Evolutionary conservation across 768 basidiomycete genomes (phyloP).

Genomic region (Boletus reticulatus): DNA sequence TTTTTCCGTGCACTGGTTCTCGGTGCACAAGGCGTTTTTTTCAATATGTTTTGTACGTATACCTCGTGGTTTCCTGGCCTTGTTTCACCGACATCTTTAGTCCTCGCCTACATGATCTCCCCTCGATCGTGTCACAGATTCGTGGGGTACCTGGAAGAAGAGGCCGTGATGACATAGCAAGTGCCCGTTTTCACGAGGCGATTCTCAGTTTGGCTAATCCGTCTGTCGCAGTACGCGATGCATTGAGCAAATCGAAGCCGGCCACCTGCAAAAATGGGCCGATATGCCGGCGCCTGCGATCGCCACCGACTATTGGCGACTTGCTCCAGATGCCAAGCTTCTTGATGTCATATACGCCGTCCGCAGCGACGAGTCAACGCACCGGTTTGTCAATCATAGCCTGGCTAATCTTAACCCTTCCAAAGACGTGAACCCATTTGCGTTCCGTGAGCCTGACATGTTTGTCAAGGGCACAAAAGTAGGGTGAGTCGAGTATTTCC

Average conservation of each 20-base stretch:
- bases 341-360: constrained; percentile 91
- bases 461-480: constrained; percentile 71
- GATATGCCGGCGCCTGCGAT: constrained; percentile 79
- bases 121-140: constrained; percentile 84
- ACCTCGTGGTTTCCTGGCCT: constrained; percentile 10
- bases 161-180: constrained; percentile 90
- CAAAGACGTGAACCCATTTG: constrained; percentile 88
- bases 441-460: constrained; percentile 87
- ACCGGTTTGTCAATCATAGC: constrained; percentile 95
- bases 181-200: constrained; percentile 29
- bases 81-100: constrained; percentile 36
- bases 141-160: constrained; percentile 91
- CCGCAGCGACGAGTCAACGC: constrained; percentile 89
- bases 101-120: constrained; percentile 75
- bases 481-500: constrained; percentile 48
- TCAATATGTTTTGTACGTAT: constrained; percentile 79
- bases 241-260: constrained; percentile 80
- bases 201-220: constrained; percentile 17
- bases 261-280: constrained; percentile 79
- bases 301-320: constrained; percentile 94
- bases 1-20: constrained; percentile 83
- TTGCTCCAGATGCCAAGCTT: constrained; percentile 67
- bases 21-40: constrained; percentile 90
- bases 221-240: constrained; percentile 55
- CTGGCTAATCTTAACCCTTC: constrained; percentile 78